Percentiles rank a stretch among this genome's conserved stretches.
These are phyloP conservation scores for Benincasa hispida DNA, from an alignment of 306 rosid species.

Conservation along the genomic window DNA sequence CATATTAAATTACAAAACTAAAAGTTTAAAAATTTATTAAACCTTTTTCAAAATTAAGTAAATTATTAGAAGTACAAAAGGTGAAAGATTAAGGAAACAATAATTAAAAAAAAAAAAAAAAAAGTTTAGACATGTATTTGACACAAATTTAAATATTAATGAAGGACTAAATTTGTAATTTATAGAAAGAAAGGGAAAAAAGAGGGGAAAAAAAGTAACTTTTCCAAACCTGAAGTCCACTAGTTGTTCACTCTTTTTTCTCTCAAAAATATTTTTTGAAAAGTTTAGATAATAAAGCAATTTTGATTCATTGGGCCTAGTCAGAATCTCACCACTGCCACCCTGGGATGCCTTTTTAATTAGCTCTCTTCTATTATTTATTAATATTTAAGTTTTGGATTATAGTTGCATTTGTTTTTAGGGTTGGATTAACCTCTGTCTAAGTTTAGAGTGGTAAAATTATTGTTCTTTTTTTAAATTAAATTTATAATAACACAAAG, in stretches of 20 bases:
- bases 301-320: constrained; percentile 76
- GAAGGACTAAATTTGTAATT: too few relatives aligned
- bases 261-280: constrained; percentile 16
- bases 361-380: constrained; percentile 8
- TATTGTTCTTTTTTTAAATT: not conserved
- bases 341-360: constrained; percentile 61
- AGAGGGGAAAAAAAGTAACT: not conserved
- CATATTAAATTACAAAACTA: too few relatives aligned
- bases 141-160: too few relatives aligned
- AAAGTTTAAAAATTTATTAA: too few relatives aligned
- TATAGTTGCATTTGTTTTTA: not conserved
- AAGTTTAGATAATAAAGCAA: constrained; percentile 40
- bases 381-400: not conserved
- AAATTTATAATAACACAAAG: not conserved
- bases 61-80: too few relatives aligned
- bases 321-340: constrained; percentile 86
- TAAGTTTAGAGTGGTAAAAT: not conserved
- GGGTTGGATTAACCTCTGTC: not conserved
- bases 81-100: too few relatives aligned
- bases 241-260: constrained; percentile 32
- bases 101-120: too few relatives aligned
- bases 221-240: constrained; percentile 90
- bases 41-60: too few relatives aligned
- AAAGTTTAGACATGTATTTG: too few relatives aligned
- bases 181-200: not conserved